These are phyloP conservation scores for Vigna hirtella DNA, from an alignment of 306 rosid species.

Conservation along the genomic window DNA sequence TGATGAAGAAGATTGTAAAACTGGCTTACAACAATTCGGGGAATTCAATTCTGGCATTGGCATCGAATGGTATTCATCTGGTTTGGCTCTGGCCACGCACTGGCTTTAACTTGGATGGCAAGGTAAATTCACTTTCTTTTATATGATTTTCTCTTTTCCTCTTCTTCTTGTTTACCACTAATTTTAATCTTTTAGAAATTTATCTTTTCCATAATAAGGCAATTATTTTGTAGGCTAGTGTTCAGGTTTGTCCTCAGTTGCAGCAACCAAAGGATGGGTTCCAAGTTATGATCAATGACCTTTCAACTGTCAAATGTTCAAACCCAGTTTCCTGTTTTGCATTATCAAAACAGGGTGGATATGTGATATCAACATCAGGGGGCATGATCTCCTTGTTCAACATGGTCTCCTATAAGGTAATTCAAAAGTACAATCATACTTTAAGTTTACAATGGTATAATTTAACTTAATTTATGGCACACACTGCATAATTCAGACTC, in stretches of 20 bases:
- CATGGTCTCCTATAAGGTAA: constrained; percentile 9
- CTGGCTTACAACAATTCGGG: background rate
- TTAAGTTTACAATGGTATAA: background rate
- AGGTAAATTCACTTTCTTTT: constrained; percentile 21
- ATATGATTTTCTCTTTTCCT: background rate
- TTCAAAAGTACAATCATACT: background rate
- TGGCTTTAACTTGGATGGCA: background rate
- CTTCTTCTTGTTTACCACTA: too few relatives aligned
- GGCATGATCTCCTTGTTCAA: constrained; percentile 22
- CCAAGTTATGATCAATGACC: constrained; percentile 30
- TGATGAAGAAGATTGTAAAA: constrained; percentile 32
- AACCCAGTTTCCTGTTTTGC: constrained; percentile 8
- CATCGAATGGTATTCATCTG: constrained; percentile 31
- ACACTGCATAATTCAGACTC: constrained; percentile 32
- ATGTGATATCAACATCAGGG: constrained; percentile 39
- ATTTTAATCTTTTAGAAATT: too few relatives aligned
- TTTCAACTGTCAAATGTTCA: background rate
- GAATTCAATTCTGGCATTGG: constrained; percentile 29
- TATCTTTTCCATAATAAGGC: too few relatives aligned
- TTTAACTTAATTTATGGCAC: background rate
- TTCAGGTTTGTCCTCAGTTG: background rate
- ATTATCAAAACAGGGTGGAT: constrained; percentile 10
- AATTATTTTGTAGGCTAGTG: constrained; percentile 28
- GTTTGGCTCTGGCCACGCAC: constrained; percentile 22
- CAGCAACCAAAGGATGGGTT: background rate